A percentile compares a stretch with the other conserved stretches of the same genome.
These are phyloP conservation scores for Orbilia quercus DNA, from an alignment of 2,329 filamentous ascomycete species.

Conservation along the genomic window DNA sequence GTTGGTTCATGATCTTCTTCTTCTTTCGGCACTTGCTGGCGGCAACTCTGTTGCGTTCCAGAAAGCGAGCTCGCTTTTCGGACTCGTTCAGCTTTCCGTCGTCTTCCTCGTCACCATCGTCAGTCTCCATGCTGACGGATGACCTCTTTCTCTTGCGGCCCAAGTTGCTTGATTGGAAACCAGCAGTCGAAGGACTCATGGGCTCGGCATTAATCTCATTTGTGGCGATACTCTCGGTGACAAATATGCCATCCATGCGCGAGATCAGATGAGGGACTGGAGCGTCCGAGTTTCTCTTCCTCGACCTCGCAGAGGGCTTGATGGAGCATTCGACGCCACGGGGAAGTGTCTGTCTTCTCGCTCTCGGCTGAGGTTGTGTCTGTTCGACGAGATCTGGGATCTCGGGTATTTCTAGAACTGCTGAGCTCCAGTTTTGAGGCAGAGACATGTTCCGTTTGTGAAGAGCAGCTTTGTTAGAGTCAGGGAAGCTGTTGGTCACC, in stretches of 20 bases:
- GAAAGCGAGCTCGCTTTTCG: conserved; percentile 69
- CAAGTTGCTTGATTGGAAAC: conserved; percentile 29
- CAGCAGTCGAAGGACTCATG: conserved; percentile 26
- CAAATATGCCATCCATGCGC: conserved; percentile 54
- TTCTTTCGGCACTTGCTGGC: conserved; percentile 80
- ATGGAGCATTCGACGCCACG: conserved; percentile 25
- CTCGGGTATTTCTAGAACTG: neutral
- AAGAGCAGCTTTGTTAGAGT: conserved; percentile 5
- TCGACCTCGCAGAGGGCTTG: conserved; percentile 28
- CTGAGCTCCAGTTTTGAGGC: conserved; percentile 33
- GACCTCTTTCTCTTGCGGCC: conserved; percentile 53
- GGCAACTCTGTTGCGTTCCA: conserved; percentile 77
- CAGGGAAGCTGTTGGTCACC: conserved; percentile 1
- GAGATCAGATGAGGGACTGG: conserved; percentile 34
- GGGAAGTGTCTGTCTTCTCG: conserved; percentile 25
- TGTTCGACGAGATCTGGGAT: conserved; percentile 4
- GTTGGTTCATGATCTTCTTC: conserved; percentile 68
- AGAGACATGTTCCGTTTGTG: conserved; percentile 45
- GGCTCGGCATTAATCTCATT: conserved; percentile 44
- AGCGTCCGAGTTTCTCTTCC: conserved; percentile 28
- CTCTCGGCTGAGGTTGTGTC: conserved; percentile 1
- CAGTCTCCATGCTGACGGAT: conserved; percentile 1
- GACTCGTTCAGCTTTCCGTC: conserved; percentile 61
- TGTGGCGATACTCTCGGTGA: conserved; percentile 41
- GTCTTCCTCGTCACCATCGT: conserved; percentile 40